These are phyloP conservation scores for Paecilomyces sp. DNA, from an alignment of 2,329 filamentous ascomycete genomes.

Conservation along the genomic window DNA sequence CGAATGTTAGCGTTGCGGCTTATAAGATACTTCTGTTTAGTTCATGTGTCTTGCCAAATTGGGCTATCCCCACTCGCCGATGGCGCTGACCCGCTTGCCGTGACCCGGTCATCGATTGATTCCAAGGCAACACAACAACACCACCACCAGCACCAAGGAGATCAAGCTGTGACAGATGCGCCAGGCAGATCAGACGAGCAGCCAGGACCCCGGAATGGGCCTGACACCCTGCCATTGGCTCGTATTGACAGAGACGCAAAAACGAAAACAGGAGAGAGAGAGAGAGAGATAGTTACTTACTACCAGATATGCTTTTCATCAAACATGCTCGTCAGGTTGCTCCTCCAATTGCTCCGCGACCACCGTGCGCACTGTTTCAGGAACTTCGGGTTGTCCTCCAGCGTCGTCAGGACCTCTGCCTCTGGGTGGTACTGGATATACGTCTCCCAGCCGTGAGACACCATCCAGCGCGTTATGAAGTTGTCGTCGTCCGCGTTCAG, in stretches of 20 bases:
- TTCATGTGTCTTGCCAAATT: slow-evolving; percentile 10
- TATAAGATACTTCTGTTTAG: slow-evolving; percentile 5
- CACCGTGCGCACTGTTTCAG: slow-evolving; percentile 89
- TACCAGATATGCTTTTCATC: slow-evolving; percentile 76
- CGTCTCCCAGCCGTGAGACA: slow-evolving; percentile 86
- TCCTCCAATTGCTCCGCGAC: slow-evolving; percentile 97
- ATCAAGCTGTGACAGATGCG: slow-evolving; percentile 2
- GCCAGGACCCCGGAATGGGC: background rate
- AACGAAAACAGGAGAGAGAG: slow-evolving; percentile 10
- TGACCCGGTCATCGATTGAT: background rate
- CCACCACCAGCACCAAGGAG: too few relatives aligned
- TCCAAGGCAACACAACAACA: background rate
- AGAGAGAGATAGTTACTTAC: slow-evolving; percentile 51
- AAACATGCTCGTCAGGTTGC: slow-evolving; percentile 86
- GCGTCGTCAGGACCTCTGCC: slow-evolving; percentile 85
- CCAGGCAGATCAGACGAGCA: background rate
- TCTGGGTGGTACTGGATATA: slow-evolving; percentile 91
- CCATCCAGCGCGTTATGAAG: slow-evolving; percentile 94
- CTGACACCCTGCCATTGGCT: background rate
- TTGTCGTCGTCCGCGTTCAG: slow-evolving; percentile 97
- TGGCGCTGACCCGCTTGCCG: slow-evolving; percentile 3
- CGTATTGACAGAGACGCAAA: background rate
- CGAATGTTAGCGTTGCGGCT: slow-evolving; percentile 18
- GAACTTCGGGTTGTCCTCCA: slow-evolving; percentile 84
- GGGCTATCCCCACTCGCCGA: slow-evolving; percentile 4